Base-by-base conservation (phyloP, 768 basidiomycete genomes). In the Tylopilus vinaceipallidus region DNA sequence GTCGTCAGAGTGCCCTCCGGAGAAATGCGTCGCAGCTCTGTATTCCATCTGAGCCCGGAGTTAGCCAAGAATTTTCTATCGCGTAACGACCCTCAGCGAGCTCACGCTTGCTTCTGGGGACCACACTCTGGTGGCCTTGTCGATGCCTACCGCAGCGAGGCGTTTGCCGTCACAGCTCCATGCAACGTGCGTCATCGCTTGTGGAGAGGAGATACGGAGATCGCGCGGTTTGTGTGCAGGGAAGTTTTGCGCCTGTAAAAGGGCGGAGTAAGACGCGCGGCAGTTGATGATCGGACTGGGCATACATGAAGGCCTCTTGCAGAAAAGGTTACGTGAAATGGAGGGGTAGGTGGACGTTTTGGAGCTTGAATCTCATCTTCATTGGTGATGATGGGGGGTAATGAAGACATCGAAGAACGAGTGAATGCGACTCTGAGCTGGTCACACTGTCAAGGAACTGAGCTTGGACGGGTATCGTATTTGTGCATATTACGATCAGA, bases 81-180 rank as follows among this genome's bases (percentile, higher is more conserved):
- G 13, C 13, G 12, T 23, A n/a, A 12, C n/a, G 19, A 23, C 13
- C 42, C 29, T 17, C n/a, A n/a, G n/a, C n/a, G n/a, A n/a, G 72
- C 83, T 64, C 63, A 89, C 88, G 58, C 79, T 86, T 63, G 87
- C 85, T 52, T 91, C 88, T 5, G 88, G 87, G 44, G 72, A 69
- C 86, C 88, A 91, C n/a, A 91, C 67, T 56, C 89, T 73, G 11
- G 82, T 81, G n/a, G 73, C 69, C 61, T 86, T 89, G 71, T 92
- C 89, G 37, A 90, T 81, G 4, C 89, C 89, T 8, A 87, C 88
- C n/a, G 82, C 87, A 2, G 86, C 86, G 13, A 91, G 73, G 49
- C 84, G 84, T 71, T 83, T 84, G 16, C 89, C 89, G 60, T 91
- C 89, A 59, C 88, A 90, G 58, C 75, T 91, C 88, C 88, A 92